Evolutionary conservation across 179 eudicot species (phyloP).

Genomic region (Beta lomatogona): DNA sequence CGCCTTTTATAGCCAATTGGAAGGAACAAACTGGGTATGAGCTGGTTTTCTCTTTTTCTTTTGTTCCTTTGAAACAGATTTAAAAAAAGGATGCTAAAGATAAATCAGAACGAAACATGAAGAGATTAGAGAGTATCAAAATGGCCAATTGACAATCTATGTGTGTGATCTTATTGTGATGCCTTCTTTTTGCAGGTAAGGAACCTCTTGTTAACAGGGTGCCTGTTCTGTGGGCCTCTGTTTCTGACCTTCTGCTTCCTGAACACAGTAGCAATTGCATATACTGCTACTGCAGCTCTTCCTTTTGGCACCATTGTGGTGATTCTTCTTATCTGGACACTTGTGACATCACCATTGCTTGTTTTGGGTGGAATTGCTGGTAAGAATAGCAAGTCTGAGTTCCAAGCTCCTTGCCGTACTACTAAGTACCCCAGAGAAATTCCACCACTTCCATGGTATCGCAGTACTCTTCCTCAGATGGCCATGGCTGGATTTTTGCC

Average conservation of each 20-base stretch:
- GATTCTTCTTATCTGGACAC: constrained; percentile 45
- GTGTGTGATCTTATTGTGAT: constrained; percentile 9
- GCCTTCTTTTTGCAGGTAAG: constrained; percentile 35
- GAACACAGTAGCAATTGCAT: constrained; percentile 50
- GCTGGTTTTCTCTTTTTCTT: background rate
- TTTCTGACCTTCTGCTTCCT: constrained; percentile 47
- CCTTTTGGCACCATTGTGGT: constrained; percentile 50
- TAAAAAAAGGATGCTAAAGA: background rate
- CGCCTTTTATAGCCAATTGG: constrained; percentile 47
- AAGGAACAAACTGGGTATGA: constrained; percentile 47
- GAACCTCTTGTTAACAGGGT: constrained; percentile 46
- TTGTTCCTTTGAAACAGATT: background rate
- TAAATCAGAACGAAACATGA: background rate
- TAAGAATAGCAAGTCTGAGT: constrained; percentile 52
- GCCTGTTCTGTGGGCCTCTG: constrained; percentile 48
- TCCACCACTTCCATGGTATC: constrained; percentile 49
- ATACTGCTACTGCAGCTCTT: constrained; percentile 49
- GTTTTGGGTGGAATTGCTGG: constrained; percentile 55
- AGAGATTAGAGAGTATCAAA: background rate
- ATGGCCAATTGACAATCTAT: background rate
- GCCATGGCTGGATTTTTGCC: constrained; percentile 55
- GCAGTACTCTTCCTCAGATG: constrained; percentile 49
- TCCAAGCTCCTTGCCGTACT: constrained; percentile 51
- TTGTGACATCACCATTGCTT: constrained; percentile 46
- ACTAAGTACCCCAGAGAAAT: constrained; percentile 48